Evolutionary conservation across 2,329 filamentous ascomycete genomes (phyloP).

Genomic region (Fusarium sp.): DNA sequence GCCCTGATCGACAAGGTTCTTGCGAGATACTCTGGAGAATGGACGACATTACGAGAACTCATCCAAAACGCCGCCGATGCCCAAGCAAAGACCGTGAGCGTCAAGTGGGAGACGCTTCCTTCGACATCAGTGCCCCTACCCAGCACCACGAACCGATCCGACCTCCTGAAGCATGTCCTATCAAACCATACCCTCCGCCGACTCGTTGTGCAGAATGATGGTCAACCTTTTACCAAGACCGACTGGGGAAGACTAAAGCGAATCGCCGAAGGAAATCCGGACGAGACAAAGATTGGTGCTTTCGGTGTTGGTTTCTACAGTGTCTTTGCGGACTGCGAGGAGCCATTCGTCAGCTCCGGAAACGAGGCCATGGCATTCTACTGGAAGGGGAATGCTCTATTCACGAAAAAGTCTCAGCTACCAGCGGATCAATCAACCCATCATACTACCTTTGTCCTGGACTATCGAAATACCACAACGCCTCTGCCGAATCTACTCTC

Average conservation of each 20-base stretch:
- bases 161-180: conserved; percentile 84
- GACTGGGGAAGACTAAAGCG: conserved; percentile 95
- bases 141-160: conserved; percentile 72
- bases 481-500: conserved; percentile 88
- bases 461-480: conserved; percentile 90
- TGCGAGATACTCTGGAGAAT: conserved; percentile 95
- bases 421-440: conserved; percentile 72
- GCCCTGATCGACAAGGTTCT: conserved; percentile 98
- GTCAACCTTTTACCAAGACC: conserved; percentile 85
- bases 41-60: conserved; percentile 89
- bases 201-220: conserved; percentile 93
- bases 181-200: conserved; percentile 87
- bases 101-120: conserved; percentile 92
- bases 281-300: conserved; percentile 98
- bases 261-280: conserved; percentile 98
- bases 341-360: conserved; percentile 95
- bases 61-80: conserved; percentile 99
- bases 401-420: conserved; percentile 86
- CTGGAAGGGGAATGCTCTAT: conserved; percentile 98
- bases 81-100: conserved; percentile 86
- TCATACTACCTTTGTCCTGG: conserved; percentile 92
- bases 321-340: conserved; percentile 97
- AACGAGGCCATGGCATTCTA: conserved; percentile 97
- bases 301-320: conserved; percentile 99
- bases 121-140: conserved; percentile 82